phyloP scores from a whole-genome alignment of 2,329 filamentous ascomycete species.

The Ascosphaera aggregata region DNA sequence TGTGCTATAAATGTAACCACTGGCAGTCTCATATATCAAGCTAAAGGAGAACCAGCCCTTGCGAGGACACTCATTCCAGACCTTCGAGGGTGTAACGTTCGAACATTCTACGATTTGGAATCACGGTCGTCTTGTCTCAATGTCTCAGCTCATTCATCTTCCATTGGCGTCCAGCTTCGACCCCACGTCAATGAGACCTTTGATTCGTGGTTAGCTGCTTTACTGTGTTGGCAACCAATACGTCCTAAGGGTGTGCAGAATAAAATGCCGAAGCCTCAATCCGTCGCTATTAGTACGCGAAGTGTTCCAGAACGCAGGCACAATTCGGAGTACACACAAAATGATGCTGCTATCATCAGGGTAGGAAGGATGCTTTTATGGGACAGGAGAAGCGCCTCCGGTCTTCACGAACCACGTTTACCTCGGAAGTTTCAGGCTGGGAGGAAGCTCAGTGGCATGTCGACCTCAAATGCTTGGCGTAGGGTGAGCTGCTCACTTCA shows the following conservation, averaged over 20 bases:
- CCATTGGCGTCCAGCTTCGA: conserved; percentile 23
- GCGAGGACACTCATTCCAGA: conserved; percentile 26
- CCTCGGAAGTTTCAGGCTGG: conserved; percentile 1
- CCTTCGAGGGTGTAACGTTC: conserved; percentile 25
- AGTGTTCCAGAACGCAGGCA: conserved; percentile 20
- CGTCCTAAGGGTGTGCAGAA: conserved; percentile 26
- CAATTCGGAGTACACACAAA: conserved; percentile 29
- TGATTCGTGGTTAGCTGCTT: conserved; percentile 27
- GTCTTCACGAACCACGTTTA: conserved; percentile 11
- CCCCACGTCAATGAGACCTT: conserved; percentile 27
- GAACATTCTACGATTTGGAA: conserved; percentile 24
- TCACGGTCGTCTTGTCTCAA: conserved; percentile 23
- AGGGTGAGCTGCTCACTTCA: conserved; percentile 80
- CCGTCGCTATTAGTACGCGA: conserved; percentile 20
- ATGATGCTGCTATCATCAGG: conserved; percentile 73
- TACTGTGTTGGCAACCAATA: conserved; percentile 28
- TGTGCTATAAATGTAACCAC: conserved; percentile 28
- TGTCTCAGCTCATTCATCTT: conserved; percentile 24
- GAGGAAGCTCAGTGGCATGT: conserved; percentile 9
- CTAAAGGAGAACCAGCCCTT: conserved; percentile 24
- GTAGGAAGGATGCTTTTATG: conserved; percentile 77
- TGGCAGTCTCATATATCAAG: conserved; percentile 26
- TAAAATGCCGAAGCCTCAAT: conserved; percentile 26
- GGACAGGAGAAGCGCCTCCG: conserved; percentile 45
- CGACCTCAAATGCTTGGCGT: conserved; percentile 46